Percentiles rank a stretch among this genome's conserved stretches.
These are phyloP conservation scores for Ramaria sp. DNA, from an alignment of 768 basidiomycete genomes.

Conservation along the genomic window DNA sequence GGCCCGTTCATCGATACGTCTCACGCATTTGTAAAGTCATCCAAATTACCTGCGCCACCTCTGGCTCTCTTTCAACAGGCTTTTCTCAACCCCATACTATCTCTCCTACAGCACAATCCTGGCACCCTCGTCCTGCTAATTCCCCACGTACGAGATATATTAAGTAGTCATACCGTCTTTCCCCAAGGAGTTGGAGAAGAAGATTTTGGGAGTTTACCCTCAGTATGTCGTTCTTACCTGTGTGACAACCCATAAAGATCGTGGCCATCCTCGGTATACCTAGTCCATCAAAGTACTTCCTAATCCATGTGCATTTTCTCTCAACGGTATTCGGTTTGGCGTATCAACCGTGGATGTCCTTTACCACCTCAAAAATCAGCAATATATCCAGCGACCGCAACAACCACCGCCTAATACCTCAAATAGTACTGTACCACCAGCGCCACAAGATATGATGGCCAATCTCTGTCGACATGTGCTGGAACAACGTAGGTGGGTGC, in stretches of 20 bases:
- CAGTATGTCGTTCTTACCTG: constrained; percentile 29
- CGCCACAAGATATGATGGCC: constrained; percentile 62
- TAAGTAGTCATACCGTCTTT: constrained; percentile 71
- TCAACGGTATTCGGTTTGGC: constrained; percentile 76
- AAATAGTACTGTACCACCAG: background rate
- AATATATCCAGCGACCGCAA: constrained; percentile 56
- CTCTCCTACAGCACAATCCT: constrained; percentile 50
- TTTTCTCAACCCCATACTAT: constrained; percentile 45
- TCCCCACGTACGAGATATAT: constrained; percentile 73
- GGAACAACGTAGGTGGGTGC: constrained; percentile 69
- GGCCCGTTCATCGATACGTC: constrained; percentile 84
- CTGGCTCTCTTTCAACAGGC: constrained; percentile 55
- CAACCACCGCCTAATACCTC: constrained; percentile 31
- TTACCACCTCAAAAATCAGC: constrained; percentile 82
- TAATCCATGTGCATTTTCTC: constrained; percentile 76
- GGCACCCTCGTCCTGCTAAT: constrained; percentile 66
- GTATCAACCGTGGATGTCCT: constrained; percentile 78
- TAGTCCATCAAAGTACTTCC: constrained; percentile 75
- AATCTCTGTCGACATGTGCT: constrained; percentile 70
- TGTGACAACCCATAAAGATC: background rate
- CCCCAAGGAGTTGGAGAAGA: constrained; percentile 63
- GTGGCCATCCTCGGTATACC: background rate
- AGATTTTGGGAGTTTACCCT: constrained; percentile 32
- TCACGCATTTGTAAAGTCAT: constrained; percentile 65
- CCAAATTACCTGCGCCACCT: constrained; percentile 59